Conservation (phyloP, 768 basidiomycete species). For the Termitomyces heimii region DNA sequence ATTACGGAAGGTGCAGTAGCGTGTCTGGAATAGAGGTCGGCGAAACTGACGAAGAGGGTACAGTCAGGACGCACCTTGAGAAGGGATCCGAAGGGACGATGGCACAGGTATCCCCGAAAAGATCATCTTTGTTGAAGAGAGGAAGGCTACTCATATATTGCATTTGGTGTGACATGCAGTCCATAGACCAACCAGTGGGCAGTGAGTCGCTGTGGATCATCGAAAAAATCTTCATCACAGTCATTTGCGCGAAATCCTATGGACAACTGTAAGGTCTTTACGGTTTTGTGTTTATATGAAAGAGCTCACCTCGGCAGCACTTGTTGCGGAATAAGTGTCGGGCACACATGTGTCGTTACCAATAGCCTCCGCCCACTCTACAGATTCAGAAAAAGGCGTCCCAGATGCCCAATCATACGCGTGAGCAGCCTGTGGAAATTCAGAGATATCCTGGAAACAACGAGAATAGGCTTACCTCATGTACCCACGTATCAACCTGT, state of each 20-base stretch:
- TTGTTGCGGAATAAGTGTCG: slow-evolving; percentile 21
- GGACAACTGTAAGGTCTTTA: not conserved
- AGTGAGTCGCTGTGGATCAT: slow-evolving; percentile 17
- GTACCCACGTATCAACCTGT: slow-evolving; percentile 21
- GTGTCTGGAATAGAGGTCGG: slow-evolving; percentile 3
- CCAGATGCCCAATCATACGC: slow-evolving; percentile 24
- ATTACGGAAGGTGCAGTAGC: slow-evolving; percentile 4
- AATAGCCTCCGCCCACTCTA: slow-evolving; percentile 17
- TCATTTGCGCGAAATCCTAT: slow-evolving; percentile 26
- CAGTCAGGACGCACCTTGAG: slow-evolving; percentile 4
- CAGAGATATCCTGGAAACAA: not conserved
- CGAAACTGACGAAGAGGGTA: not conserved
- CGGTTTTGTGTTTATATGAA: not conserved
- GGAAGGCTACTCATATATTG: slow-evolving; percentile 16
- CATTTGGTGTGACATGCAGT: slow-evolving; percentile 26
- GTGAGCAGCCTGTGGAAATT: slow-evolving; percentile 18
- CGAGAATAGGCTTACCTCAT: slow-evolving; percentile 20
- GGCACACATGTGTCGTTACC: slow-evolving; percentile 23
- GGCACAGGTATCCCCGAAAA: slow-evolving; percentile 23
- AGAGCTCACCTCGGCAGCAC: slow-evolving; percentile 20
- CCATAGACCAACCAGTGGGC: slow-evolving; percentile 17
- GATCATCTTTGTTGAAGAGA: slow-evolving; percentile 17
- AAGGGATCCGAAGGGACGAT: slow-evolving; percentile 5
- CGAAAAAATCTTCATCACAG: slow-evolving; percentile 19
- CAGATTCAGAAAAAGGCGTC: slow-evolving; percentile 13